Conservation (phyloP, 768 basidiomycete genomes). For the Psilocybe sp. region DNA sequence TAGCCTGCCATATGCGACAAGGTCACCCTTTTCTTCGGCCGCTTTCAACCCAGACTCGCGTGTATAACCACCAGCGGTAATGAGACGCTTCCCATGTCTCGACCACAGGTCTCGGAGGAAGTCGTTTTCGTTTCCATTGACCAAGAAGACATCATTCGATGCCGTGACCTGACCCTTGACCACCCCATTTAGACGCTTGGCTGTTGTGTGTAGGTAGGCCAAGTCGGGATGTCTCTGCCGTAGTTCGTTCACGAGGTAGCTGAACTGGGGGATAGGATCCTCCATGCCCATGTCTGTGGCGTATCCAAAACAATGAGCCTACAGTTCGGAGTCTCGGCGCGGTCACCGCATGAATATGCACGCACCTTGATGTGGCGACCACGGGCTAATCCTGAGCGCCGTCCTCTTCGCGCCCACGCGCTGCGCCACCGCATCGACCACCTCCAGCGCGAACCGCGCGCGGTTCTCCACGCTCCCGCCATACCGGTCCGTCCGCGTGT, state of each 20-base stretch:
- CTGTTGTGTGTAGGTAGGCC: conserved; percentile 54
- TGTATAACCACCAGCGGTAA: conserved; percentile 44
- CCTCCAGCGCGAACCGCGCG: conserved; percentile 52
- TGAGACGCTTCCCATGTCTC: conserved; percentile 25
- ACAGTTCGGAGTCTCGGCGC: too few species aligned
- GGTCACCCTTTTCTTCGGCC: conserved; percentile 31
- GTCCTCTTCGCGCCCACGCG: conserved; percentile 55
- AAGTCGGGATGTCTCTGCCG: conserved; percentile 35
- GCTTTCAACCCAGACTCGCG: conserved; percentile 33
- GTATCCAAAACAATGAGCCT: too few species aligned
- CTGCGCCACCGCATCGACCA: conserved; percentile 47
- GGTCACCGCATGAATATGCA: too few species aligned
- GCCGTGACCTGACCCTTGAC: conserved; percentile 12
- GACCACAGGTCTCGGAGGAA: conserved; percentile 49
- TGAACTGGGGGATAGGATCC: conserved; percentile 54
- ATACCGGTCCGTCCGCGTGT: conserved; percentile 64
- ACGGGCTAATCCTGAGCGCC: conserved; percentile 58
- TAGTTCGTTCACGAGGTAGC: conserved; percentile 43
- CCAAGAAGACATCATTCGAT: background rate
- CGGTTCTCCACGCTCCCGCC: conserved; percentile 67
- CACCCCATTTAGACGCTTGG: conserved; percentile 26
- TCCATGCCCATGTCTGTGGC: conserved; percentile 41
- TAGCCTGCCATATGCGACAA: conserved; percentile 27
- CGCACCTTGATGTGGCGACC: conserved; percentile 38
- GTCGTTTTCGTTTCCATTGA: conserved; percentile 26